phyloP scores from a whole-genome alignment of 495 filamentous ascomycete species.

The Astrocystis sublimbata region DNA sequence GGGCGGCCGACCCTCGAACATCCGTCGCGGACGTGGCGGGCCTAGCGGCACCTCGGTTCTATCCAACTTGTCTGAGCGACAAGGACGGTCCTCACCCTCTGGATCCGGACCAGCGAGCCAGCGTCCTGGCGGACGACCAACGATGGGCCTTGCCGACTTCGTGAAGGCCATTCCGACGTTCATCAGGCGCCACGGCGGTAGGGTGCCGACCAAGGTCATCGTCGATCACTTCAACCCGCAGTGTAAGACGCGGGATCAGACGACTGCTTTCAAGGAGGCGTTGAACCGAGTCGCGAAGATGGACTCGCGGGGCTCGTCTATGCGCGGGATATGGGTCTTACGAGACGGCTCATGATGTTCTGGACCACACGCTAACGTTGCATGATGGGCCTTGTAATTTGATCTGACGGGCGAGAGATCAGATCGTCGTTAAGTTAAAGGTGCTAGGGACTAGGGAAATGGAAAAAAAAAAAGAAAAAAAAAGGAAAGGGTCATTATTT shows the following conservation, averaged over 20 bases:
- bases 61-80: conserved; percentile 59
- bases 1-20: conserved; percentile 57
- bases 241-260: conserved; percentile 43
- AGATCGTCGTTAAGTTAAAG: not conserved
- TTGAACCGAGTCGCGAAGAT: conserved; percentile 52
- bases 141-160: conserved; percentile 56
- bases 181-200: conserved; percentile 68
- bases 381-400: not conserved
- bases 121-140: conserved; percentile 24
- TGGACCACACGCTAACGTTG: not conserved
- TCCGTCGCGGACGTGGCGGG: conserved; percentile 40
- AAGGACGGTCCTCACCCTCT: conserved; percentile 39
- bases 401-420: not conserved
- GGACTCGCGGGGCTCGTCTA: conserved; percentile 41
- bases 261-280: conserved; percentile 49
- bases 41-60: conserved; percentile 59
- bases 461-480: too few relatives aligned
- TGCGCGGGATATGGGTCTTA: conserved; percentile 47
- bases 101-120: not conserved
- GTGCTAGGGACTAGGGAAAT: too few relatives aligned
- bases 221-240: conserved; percentile 72
- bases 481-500: not conserved
- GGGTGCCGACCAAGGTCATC: conserved; percentile 70
- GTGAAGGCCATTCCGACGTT: conserved; percentile 73
- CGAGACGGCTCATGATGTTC: conserved; percentile 5